Evolutionary conservation across 2,329 filamentous ascomycete species (phyloP), one percentile per base, ranked within the genome.

Genomic region (Aquanectria penicillioides): DNA sequence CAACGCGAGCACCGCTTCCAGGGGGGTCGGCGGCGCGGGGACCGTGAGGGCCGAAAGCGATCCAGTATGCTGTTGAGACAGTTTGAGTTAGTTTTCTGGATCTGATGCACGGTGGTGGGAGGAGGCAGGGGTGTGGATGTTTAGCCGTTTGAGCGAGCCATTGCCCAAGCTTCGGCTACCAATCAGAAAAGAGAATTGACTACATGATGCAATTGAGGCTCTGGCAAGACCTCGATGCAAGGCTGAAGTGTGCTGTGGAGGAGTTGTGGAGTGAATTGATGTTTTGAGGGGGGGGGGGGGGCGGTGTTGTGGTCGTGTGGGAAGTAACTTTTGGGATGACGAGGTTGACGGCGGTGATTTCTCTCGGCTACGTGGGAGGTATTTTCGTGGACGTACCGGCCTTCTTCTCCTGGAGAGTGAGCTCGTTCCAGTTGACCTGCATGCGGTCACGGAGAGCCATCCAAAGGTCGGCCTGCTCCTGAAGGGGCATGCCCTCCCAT

Each of bases 401-500:
- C 86, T 97, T 98, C 92, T 99, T 97, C 87, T 99, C 95, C 81
- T 95, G 91, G 74, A 96, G 70, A 49, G 95, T 97, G 83, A 99
- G 84, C 76, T 98, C 93, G 75, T 90, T 87, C 95, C 95, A 99
- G 84, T 93, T 93, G 73, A 87, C 89, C 91, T 97, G 97, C 95
- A 99, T 99, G 76, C 95, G 91, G 83, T 99, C 95, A 80, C 95
- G 89, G 79, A 99, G 85, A 71, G 91, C 85, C 95, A 99, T 99
- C 95, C 95, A 99, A 73, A 99, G 85, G 77, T 99, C 95, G 69
- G 95, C 95, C 88, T 99, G 95, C 87, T 99, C 95, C 86, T 97
- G 93, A 66, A 95, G 93, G 59, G 94, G 94, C 92, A 98, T 94
- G 65, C 84, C 87, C 85, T 99, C 95, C 95, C 95, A 99, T 84